Evolutionary conservation across 2,329 filamentous ascomycete species (phyloP).

Genomic region (Pestalotiopsis sp.): DNA sequence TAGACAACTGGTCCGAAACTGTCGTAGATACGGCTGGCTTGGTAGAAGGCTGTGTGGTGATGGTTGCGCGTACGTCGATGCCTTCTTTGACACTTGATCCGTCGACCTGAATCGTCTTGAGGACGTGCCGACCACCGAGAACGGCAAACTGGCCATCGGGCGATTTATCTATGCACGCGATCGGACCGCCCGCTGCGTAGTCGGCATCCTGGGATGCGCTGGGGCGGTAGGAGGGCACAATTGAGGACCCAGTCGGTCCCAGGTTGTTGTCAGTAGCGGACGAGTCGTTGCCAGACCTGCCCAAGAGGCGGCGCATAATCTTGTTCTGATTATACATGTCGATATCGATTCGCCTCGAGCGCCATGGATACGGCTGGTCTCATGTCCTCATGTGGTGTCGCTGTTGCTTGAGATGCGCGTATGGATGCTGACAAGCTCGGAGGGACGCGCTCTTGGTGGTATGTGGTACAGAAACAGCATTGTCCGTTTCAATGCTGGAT

Average conservation of each 20-base stretch:
- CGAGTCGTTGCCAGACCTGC: constrained; percentile 52
- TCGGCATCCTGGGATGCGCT: constrained; percentile 58
- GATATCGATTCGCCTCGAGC: constrained; percentile 26
- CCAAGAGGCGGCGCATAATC: constrained; percentile 64
- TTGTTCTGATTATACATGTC: constrained; percentile 57
- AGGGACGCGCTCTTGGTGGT: neutral
- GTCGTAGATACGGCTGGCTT: constrained; percentile 41
- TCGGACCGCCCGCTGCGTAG: constrained; percentile 54
- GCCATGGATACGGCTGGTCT: constrained; percentile 22
- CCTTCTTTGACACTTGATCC: constrained; percentile 56
- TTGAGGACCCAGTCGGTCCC: constrained; percentile 48
- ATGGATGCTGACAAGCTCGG: neutral
- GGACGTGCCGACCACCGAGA: constrained; percentile 60
- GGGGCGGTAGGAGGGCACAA: constrained; percentile 50
- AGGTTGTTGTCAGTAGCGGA: constrained; percentile 46
- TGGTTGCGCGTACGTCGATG: constrained; percentile 59
- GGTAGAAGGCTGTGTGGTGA: constrained; percentile 50
- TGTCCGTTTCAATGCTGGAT: neutral
- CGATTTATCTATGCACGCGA: constrained; percentile 60
- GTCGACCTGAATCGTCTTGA: constrained; percentile 62
- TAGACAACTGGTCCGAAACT: constrained; percentile 61
- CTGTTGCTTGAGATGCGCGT: neutral
- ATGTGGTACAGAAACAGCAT: neutral
- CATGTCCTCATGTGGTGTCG: constrained; percentile 11
- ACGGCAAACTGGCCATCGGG: constrained; percentile 59